Base-by-base conservation (phyloP, 352 stramenopile genomes). In the Albugo laibachii region DNA sequence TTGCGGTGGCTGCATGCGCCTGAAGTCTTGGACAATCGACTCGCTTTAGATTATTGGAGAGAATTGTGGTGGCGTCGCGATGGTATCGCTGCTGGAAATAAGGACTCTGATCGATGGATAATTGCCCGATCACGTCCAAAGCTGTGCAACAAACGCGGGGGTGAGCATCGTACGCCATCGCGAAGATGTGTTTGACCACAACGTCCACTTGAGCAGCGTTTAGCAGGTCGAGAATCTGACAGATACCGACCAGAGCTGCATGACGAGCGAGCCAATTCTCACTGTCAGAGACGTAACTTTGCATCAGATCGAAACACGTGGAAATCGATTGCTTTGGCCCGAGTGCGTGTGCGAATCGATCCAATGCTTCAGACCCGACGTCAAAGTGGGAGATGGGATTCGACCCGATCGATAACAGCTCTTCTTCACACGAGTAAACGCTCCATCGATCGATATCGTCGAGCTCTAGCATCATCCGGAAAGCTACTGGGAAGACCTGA, bases 361-460 rank as follows among this genome's bases (percentile, higher is more conserved):
- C 71, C 19, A 91, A 56, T 0, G 77, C 77, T 16, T 91, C 77
- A 5, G 74, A 81, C 13, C 77, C 77, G 6, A 91, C 77, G 58
- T 91, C 74, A 63, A 91, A 84, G 53, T 91, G 87, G 38, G 72
- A 86, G 48, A 87, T 86, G 42, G 87, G 74, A 35, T 83, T 59
- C 24, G 24, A 10, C 8, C 24, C 24, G 8, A 31, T 31, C 3
- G 24, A 31, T 31, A 31, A 31, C 3, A 10, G 38, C 35, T 79
- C 65, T 34, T 83, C 77, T 20, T 85, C 77, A 37, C 75, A 87
- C 13, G 61, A 69, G 3, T 60, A 41, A 2, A 74, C 64, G 50
- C 74, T 78, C 71, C 75, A 87, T 16, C 65, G 66, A 24, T 8
- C 8, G 11, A 49, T 5, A 16, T 53, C 44, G 13, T 83, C 75